A percentile compares a stretch with the other conserved stretches of the same genome.
phyloP scores from a whole-genome alignment of 2,329 filamentous ascomycete species.

The Penicillium sp. region DNA sequence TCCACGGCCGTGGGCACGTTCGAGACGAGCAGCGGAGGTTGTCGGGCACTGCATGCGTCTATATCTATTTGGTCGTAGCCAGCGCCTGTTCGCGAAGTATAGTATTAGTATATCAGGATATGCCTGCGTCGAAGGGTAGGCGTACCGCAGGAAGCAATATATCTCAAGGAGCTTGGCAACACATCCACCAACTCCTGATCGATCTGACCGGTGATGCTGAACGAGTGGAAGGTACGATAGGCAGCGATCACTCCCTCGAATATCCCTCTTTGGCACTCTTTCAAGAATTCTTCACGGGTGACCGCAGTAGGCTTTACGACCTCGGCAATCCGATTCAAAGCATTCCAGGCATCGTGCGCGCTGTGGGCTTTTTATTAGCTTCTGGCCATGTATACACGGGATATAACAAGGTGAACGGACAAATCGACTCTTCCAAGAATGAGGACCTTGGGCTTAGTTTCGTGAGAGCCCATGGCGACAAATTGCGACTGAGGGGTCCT shows the following conservation, averaged over 20 bases:
- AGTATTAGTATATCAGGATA: not conserved
- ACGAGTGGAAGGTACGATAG: slow-evolving; percentile 72
- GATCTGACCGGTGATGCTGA: slow-evolving; percentile 66
- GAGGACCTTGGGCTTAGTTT: slow-evolving; percentile 59
- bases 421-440: slow-evolving; percentile 65
- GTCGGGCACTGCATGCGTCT: slow-evolving; percentile 66
- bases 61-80: slow-evolving; percentile 85
- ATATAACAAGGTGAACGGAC: slow-evolving; percentile 48
- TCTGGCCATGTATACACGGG: not conserved
- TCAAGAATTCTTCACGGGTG: slow-evolving; percentile 67
- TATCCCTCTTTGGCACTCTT: slow-evolving; percentile 65
- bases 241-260: slow-evolving; percentile 66
- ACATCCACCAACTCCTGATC: slow-evolving; percentile 69
- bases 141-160: slow-evolving; percentile 45
- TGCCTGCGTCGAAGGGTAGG: not conserved
- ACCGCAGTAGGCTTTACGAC: slow-evolving; percentile 63
- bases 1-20: slow-evolving; percentile 82
- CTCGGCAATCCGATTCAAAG: slow-evolving; percentile 64
- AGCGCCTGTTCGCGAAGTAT: slow-evolving; percentile 56
- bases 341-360: slow-evolving; percentile 66
- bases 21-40: slow-evolving; percentile 65
- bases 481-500: not conserved
- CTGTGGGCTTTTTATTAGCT: slow-evolving; percentile 25
- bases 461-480: slow-evolving; percentile 26
- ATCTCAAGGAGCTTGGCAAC: slow-evolving; percentile 42